These are phyloP conservation scores for Lentinula sp. DNA, from an alignment of 768 basidiomycete species.

Conservation along the genomic window DNA sequence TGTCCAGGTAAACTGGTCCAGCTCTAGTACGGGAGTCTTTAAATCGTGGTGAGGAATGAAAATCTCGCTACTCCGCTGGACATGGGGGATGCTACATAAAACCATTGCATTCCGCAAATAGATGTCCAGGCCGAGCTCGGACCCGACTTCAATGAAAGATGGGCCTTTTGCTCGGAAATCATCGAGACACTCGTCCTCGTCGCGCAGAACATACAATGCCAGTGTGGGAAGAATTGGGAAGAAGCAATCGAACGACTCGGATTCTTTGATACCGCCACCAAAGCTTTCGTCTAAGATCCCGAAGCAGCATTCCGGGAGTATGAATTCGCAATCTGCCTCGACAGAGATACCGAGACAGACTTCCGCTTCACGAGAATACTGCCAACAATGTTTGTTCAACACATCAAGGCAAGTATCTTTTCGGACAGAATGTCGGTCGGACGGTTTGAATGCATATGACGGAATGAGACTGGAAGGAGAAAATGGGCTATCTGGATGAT, in stretches of 20 bases:
- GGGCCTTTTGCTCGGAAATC: conserved; percentile 11
- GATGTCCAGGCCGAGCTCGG: conserved; percentile 49
- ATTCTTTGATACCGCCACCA: conserved; percentile 20
- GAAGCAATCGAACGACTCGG: conserved; percentile 43
- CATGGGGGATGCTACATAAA: conserved; percentile 42
- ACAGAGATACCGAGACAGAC: conserved; percentile 45
- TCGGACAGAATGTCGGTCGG: background rate
- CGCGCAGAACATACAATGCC: conserved; percentile 47
- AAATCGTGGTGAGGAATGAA: background rate
- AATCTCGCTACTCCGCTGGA: background rate
- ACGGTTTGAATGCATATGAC: background rate
- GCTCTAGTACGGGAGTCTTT: background rate
- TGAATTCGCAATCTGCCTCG: conserved; percentile 51
- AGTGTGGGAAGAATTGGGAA: conserved; percentile 52
- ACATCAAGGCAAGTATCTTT: conserved; percentile 7
- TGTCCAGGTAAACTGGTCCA: background rate
- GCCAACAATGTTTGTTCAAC: conserved; percentile 44
- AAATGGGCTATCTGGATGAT: background rate
- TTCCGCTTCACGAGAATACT: conserved; percentile 36
- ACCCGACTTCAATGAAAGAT: conserved; percentile 39
- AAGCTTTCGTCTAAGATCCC: conserved; percentile 48
- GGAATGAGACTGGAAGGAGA: background rate
- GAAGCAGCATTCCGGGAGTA: conserved; percentile 48
- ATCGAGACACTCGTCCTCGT: conserved; percentile 14
- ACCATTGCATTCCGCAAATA: conserved; percentile 56